Base-by-base conservation (phyloP, 352 stramenopile genomes). In the Globisporangium iwayamae region DNA sequence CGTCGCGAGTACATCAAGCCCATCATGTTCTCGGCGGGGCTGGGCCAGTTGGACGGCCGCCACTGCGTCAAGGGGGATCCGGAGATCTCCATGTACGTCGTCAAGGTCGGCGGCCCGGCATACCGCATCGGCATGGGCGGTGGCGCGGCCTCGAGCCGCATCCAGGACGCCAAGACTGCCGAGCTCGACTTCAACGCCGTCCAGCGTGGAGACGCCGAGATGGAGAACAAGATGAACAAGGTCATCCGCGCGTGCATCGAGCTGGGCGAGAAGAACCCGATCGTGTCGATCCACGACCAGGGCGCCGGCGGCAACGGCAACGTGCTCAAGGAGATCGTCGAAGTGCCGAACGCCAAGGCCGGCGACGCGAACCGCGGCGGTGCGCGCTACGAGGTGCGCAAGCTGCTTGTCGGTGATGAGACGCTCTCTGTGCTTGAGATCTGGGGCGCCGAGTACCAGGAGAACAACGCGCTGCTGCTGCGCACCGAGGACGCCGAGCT, bases 181-280 rank as follows among this genome's bases (percentile, higher is more conserved):
- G 91, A 94, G 39, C 76, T 99, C 11, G 97, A 99, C 80, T 99
- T 99, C 70, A 97, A 99, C 78, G 98, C 97, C 30, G 98, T 99
- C 6, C 98, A 99, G 79, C 91, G 98, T 62, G 98, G 98, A 22
- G 98, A 99, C 75, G 98, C 98, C 50, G 97, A 99, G 83, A 99
- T 99, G 98, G 97, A 98, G 73, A 99, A 98, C 83, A 98, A 98
- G 62, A 93, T 99, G 87, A 99, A 99, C 85, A 94, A 98, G 72
- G 86, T 99, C 13, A 99, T 99, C 73, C 90, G 96, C 65, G 96
- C 97, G 5, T 99, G 97, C 70, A 96, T 98, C 54, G 96, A 99
- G 75, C 75, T 99, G 8, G 96, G 96, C 10, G 93, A 98, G 25
- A 79, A 88, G 55, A 99, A 99, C 81, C 98, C 98, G 10, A 99